Percentiles rank a stretch among this genome's conserved stretches.
Conservation (phyloP, 2,329 filamentous ascomycete species). For the Lecanoromycetidae sp. region DNA sequence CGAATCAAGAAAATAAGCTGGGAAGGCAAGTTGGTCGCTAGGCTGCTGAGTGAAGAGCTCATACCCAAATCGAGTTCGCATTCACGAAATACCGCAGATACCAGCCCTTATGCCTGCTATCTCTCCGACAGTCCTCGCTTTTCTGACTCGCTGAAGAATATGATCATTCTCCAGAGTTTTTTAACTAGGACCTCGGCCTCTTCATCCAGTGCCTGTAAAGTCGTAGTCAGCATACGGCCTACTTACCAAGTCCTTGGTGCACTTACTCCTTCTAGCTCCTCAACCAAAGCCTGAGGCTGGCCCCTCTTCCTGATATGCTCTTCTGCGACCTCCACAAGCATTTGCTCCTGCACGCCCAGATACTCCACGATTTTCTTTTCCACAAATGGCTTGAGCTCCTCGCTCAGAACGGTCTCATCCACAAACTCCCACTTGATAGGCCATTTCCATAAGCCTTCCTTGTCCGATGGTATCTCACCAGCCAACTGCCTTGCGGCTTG, state of each 20-base stretch:
- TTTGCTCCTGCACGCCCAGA: constrained; percentile 88
- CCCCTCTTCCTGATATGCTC: constrained; percentile 68
- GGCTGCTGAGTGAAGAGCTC: no score
- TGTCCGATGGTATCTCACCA: constrained; percentile 77
- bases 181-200: constrained; percentile 88
- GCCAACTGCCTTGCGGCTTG: constrained; percentile 72
- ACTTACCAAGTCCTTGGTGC: neutral
- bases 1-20: no score
- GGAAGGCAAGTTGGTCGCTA: no score
- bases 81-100: no score
- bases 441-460: constrained; percentile 83
- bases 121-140: constrained; percentile 69
- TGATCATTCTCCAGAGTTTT: constrained; percentile 97
- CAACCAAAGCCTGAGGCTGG: constrained; percentile 66
- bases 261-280: constrained; percentile 71
- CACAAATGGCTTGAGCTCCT: constrained; percentile 86
- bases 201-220: constrained; percentile 67
- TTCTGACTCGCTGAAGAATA: constrained; percentile 93
- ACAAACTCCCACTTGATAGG: constrained; percentile 84
- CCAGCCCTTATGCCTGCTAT: no score
- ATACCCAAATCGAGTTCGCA: no score
- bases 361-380: constrained; percentile 98
- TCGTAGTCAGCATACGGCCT: constrained; percentile 25
- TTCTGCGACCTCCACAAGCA: constrained; percentile 85
- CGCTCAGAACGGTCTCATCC: constrained; percentile 65